Base-by-base conservation (phyloP, 2,329 filamentous ascomycete species). In the Arachnomyces sp. region DNA sequence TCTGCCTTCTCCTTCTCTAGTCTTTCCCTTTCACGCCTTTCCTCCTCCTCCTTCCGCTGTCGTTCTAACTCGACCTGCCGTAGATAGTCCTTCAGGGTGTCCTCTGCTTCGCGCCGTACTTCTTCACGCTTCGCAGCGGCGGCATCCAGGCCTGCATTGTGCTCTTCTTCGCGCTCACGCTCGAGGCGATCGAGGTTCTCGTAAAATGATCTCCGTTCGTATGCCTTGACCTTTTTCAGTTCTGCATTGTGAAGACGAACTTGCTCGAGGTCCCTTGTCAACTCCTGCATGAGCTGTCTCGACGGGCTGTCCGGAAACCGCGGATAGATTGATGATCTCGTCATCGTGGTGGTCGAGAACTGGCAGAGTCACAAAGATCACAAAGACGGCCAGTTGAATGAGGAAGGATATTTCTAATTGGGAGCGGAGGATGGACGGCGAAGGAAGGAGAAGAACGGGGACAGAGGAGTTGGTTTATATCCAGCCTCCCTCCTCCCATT, bases 71-170 rank as follows among this genome's bases (percentile, higher is more conserved):
- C 56, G 44, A 65, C 56, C 41, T 59, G 52, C 48, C 56, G 50
- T 53, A 63, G 55, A 43, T 75, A 61, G n/a, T 67, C 63, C 31
- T 73, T 62, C n/a, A 75, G 51, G 13, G 69, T 72, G 14, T 70
- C 65, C 52, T 77, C 69, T 3, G 77, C 77, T 36, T 71, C 68
- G 38, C 69, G 62, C 34, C 71, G 72, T 8, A 90, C 74, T 18
- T 75, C 72, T 29, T 84, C 75, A 57, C 88, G 84, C 53, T 82
- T 75, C 11, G 71, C 69, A 36, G 77, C 77, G 3, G 82, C 82
- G 34, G 75, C 74, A 34, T 75, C 75, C 12, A 90, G 72, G 11
- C 82, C 82, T 50, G 79, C 74, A 43, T 74, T 72, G 55, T 86
- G 82, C 40, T 69, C 71, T 36, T 74, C 67, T 54, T 81, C 79